Percentiles rank a stretch among this genome's conserved stretches.
phyloP scores from a whole-genome alignment of 805 yeast species.

The Candida tibetensis region DNA sequence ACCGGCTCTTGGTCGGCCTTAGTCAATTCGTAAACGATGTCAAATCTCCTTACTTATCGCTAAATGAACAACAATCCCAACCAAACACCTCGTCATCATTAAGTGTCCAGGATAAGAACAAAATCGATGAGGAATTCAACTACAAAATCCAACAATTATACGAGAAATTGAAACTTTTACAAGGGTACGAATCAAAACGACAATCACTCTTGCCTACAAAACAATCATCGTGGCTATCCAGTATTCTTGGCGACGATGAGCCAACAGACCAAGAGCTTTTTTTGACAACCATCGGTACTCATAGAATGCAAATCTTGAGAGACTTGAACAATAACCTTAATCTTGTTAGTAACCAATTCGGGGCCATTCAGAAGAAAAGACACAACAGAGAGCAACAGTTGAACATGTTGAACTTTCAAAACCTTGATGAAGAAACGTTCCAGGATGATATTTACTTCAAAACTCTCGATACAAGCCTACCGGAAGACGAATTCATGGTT shows the following conservation, averaged over 20 bases:
- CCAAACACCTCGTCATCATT: constrained; percentile 17
- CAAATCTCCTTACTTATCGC: constrained; percentile 32
- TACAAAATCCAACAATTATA: constrained; percentile 50
- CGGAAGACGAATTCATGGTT: not conserved
- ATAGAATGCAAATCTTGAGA: constrained; percentile 49
- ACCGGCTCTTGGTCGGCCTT: constrained; percentile 29
- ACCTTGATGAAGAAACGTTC: constrained; percentile 33
- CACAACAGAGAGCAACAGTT: constrained; percentile 37
- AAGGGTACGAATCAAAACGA: constrained; percentile 51
- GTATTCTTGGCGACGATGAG: constrained; percentile 32
- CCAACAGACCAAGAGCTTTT: constrained; percentile 33
- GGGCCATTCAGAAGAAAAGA: constrained; percentile 50
- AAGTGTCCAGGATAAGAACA: constrained; percentile 49
- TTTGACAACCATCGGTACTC: constrained; percentile 37
- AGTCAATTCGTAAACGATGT: constrained; percentile 31
- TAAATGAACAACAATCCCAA: constrained; percentile 15
- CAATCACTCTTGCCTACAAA: constrained; percentile 16
- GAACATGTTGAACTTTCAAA: constrained; percentile 39
- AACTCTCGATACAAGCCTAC: not conserved
- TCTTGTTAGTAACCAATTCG: constrained; percentile 42
- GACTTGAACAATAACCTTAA: constrained; percentile 47
- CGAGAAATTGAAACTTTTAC: constrained; percentile 48
- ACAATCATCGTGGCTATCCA: constrained; percentile 7
- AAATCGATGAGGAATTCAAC: constrained; percentile 54
- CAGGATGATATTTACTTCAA: not conserved